phyloP scores from a whole-genome alignment of 345 rosid species.

The Eucalyptus guilfoylei region DNA sequence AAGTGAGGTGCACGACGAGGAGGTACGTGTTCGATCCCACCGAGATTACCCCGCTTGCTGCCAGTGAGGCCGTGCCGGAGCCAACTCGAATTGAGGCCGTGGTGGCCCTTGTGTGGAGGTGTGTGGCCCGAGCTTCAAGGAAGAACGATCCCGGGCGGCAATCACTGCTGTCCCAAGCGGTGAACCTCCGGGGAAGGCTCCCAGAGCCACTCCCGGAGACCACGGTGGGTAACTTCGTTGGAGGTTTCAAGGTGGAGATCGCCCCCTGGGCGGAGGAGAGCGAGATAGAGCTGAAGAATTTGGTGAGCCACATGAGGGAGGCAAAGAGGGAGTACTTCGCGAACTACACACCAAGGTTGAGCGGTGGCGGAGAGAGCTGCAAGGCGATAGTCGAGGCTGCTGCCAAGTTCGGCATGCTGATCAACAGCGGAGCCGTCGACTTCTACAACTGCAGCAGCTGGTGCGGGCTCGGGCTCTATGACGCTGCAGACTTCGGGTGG shows the following conservation, averaged over 20 bases:
- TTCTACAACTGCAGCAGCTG: constrained; percentile 4
- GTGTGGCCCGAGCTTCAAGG: neutral
- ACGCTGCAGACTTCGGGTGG: constrained; percentile 16
- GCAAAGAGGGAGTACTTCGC: neutral
- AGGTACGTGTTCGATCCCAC: neutral
- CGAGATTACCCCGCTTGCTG: neutral
- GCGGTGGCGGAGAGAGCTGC: neutral
- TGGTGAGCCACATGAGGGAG: constrained; percentile 5
- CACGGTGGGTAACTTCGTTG: constrained; percentile 7
- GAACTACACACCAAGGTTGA: neutral
- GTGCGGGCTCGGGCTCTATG: constrained; percentile 5
- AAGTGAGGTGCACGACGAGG: neutral
- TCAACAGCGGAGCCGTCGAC: neutral
- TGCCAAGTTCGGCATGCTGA: neutral
- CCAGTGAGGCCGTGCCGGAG: neutral
- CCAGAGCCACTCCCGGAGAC: neutral
- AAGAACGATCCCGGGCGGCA: neutral
- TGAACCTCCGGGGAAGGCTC: constrained; percentile 19
- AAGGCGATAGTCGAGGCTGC: neutral
- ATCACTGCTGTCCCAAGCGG: constrained; percentile 2
- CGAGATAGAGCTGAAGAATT: neutral
- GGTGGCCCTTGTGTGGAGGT: neutral
- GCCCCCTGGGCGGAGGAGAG: neutral
- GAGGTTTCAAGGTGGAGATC: neutral
- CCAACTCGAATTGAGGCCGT: neutral